Evolutionary conservation across 176 grass and related monocot species (phyloP), one percentile per base, ranked within the genome.

Genomic region (Bolboschoenus planiculmis): DNA sequence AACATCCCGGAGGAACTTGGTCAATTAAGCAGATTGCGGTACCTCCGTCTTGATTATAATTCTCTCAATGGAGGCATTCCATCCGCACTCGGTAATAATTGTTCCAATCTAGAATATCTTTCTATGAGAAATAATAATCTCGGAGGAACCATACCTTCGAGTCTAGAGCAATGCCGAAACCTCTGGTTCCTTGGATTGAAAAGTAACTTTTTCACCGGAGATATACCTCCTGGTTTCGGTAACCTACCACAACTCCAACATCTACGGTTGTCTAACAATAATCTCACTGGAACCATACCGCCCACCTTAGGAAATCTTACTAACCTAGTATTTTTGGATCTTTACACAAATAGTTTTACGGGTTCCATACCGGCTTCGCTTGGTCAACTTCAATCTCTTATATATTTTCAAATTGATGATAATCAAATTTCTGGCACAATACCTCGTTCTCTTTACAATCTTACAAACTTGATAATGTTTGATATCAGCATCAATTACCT

Each of bases 171-270:
- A 67, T 83, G 43, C 46, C 83, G 21, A 51, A 36, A 82, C n/a
- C 83, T 82, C 37, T 4, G n/a, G 37, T 11, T 1, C 9, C 35
- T 71, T 0, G 0, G 1, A 1, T 64, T 64, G 29, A 30, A 14
- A 26, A 34, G 16, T 31, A 64, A 64, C 5, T 15, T 73, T 74
- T 51, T 84, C 30, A 24, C 23, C 23, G 79, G 85, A 29, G 21
- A 13, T 1, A 77, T 83, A 21, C 88, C 88, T 20, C 30, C 46
- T 57, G 56, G 80, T 78, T 78, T 91, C 14, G 86, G 87, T 27
- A 66, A 86, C 10, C 87, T 88, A 24, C 48, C 5, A 7, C 20
- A 47, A 5, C 54, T 88, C 24, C 40, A 81, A 18, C 3, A 15
- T 16, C 53, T 88, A 23, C 4, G 15, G 23, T 37, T 85, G 42